Base-by-base conservation (phyloP, 2,329 filamentous ascomycete genomes). In the Drechslerella stenobrocha region DNA sequence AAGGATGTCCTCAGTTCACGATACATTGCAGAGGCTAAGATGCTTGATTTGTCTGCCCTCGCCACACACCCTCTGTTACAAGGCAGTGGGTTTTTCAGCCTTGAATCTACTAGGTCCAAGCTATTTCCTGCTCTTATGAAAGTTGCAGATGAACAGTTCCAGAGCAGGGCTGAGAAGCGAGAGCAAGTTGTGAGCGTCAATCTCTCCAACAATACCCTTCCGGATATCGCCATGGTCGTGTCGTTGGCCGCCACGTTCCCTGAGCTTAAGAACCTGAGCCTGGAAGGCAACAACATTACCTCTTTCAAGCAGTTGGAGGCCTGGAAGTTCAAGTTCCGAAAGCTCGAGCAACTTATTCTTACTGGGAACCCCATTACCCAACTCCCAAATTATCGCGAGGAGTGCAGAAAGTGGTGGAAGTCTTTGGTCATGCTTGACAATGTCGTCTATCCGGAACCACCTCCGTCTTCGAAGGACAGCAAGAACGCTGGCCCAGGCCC, bases 81-180 rank as follows among this genome's bases (percentile, higher is more conserved):
- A 55, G 80, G 82, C 40, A 85, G 90, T 76, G 88, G 88, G 34
- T 87, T 92, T 73, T 90, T 95, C 75, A 82, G 84, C 69, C 84
- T 80, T 64, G 83, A 82, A 63, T 84, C 86, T 2, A 86, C 85
- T 0, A 85, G 88, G 45, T 83, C 87, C 70, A 98, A 96, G 76
- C 88, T 96, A 70, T 96, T 97, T 78, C 89, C 88, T 52, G 92
- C 89, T 1, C 81, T 97, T 69, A 95, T 97, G 88, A 85, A 84
- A 64, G 85, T 96, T 46, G 90, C 89, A 75, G 86, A 95, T 53
- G 79, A 84, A 67, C 82, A 87, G 15, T 95, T 96, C 78, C 85
- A 87, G 71, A 86, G 82, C 1, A 75, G 82, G 9, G 80, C 86
- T 66, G 85, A 87, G 50, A 91, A 91, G 76, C 83, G 85, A 50